Evolutionary conservation across 192 early-diverging fungal genomes (phyloP), one percentile per base, ranked within the genome.

Genomic region (Backusella tarrabulga): DNA sequence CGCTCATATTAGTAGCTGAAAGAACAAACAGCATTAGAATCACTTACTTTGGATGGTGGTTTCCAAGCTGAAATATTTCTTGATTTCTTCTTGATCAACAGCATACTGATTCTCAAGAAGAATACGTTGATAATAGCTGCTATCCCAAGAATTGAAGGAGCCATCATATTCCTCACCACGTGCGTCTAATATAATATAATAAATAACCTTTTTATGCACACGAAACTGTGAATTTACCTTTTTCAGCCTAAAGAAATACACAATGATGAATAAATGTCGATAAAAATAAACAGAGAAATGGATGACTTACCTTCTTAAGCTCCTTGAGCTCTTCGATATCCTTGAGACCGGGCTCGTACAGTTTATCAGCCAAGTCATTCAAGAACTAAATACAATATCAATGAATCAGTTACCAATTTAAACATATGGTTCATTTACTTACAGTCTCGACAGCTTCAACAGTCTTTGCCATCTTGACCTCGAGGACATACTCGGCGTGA

Each of bases 381-480:
- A 95, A 85, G 81, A 97, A 95, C 74, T 87, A 66, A 8, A n/a
- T 68, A 40, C 14, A n/a, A 60, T 0, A 15, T 67, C 63, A 36
- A 12, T 83, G 41, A 40, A 0, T 52, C 9, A 6, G 56, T 6
- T 54, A 1, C 21, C 7, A 0, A n/a, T 54, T 77, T 23, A 34
- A 3, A 12, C 0, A 0, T 50, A 50, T 19, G 68, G 46, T 44
- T 8, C 4, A 4, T 8, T 66, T 21, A 72, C 77, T 66, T 74
- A 81, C 80, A 11, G 54, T 83, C 29, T 87, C 60, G 15, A 94
- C 94, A 1, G 73, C 82, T 68, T 87, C 82, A 3, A 91, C 88
- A 4, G 80, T 82, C 80, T 95, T 94, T 67, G 95, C 94, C 95
- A 97, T 97, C 68, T 91, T 91, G 56, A 88, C 86, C 74, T 95